Conservation (phyloP, 2,329 filamentous ascomycete genomes). For the Chaetomium globosum region DNA sequence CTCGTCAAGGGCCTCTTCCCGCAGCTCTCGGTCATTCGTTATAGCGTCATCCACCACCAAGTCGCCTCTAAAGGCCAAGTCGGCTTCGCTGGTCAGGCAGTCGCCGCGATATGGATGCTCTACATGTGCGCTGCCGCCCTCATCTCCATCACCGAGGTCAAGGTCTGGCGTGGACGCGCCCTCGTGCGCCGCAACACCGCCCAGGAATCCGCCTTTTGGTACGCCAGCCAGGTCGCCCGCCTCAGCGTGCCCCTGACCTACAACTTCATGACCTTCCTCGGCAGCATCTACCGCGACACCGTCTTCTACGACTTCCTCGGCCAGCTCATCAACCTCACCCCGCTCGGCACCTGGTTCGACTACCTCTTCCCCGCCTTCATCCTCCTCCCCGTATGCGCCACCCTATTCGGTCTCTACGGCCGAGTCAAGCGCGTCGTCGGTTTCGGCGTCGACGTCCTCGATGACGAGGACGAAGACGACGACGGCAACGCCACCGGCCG, state of each 20-base stretch:
- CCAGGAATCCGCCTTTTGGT: conserved; percentile 93
- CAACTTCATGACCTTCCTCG: conserved; percentile 93
- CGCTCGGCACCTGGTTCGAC: conserved; percentile 80
- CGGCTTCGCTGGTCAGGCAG: conserved; percentile 81
- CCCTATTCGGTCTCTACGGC: conserved; percentile 86
- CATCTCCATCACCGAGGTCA: conserved; percentile 85
- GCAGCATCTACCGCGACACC: conserved; percentile 73
- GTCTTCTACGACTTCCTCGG: conserved; percentile 89
- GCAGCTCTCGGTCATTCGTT: conserved; percentile 68
- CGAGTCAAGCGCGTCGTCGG: conserved; percentile 75
- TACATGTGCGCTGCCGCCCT: conserved; percentile 96
- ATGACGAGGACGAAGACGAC: conserved; percentile 70
- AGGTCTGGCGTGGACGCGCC: conserved; percentile 95
- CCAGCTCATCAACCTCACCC: conserved; percentile 77
- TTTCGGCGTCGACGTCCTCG: conserved; percentile 72
- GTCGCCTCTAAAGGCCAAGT: conserved; percentile 72
- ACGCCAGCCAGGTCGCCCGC: conserved; percentile 87
- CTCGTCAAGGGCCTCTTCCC: conserved; percentile 81
- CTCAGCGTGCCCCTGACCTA: conserved; percentile 91
- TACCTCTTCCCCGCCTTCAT: conserved; percentile 87
- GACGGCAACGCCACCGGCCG: conserved; percentile 36
- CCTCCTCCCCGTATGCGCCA: conserved; percentile 80
- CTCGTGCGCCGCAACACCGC: conserved; percentile 90
- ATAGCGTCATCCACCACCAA: conserved; percentile 74
- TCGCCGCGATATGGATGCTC: conserved; percentile 83